Conservation (phyloP, 345 rosid genomes). For the Eucalyptus guilfoylei region DNA sequence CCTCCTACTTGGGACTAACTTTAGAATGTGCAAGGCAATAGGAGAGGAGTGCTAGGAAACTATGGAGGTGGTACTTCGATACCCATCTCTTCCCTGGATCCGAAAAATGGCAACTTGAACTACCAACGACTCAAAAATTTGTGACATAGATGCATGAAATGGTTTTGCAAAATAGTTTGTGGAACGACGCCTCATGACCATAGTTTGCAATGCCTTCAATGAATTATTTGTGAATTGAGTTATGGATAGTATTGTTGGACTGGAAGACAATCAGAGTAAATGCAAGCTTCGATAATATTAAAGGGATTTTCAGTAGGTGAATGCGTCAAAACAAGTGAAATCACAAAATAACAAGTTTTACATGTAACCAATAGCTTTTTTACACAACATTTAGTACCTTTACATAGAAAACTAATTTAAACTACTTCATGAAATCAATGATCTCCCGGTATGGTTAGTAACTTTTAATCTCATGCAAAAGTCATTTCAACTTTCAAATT, state of each 20-base stretch:
- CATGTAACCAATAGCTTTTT: neutral
- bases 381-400: no score
- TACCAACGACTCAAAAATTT: neutral
- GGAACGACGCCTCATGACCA: neutral
- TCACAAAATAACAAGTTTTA: neutral
- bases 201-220: neutral
- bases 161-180: no score
- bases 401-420: neutral
- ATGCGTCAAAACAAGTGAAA: fast-evolving
- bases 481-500: neutral
- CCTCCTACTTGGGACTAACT: neutral
- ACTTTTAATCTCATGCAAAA: neutral
- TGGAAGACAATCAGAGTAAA: neutral
- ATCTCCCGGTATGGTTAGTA: neutral
- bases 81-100: neutral
- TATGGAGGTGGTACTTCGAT: neutral
- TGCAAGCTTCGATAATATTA: fast-evolving
- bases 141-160: neutral
- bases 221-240: neutral
- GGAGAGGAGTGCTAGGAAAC: neutral
- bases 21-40: neutral
- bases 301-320: fast-evolving
- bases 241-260: neutral
- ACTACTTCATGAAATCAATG: neutral
- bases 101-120: neutral